A percentile compares a stretch with the other conserved stretches of the same genome.
phyloP scores from a whole-genome alignment of 169 alveolate species.

The Theileria parva region DNA sequence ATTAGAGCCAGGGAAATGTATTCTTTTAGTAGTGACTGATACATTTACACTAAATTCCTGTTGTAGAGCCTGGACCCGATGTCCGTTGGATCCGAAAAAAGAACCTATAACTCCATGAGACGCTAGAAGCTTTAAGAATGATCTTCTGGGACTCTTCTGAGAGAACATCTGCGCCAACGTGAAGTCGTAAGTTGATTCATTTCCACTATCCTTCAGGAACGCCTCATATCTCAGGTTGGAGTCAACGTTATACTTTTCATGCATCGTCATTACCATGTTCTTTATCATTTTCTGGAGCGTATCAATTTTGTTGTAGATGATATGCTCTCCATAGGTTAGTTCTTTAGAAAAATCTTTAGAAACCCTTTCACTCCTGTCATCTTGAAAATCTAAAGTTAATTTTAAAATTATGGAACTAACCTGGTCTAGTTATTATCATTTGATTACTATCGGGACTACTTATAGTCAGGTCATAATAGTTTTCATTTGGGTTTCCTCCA shows the following conservation, averaged over 20 bases:
- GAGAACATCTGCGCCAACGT: slow-evolving; percentile 23
- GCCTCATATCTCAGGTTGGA: not conserved
- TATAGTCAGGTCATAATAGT: not conserved
- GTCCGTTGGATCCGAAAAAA: slow-evolving; percentile 49
- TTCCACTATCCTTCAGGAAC: slow-evolving; percentile 5
- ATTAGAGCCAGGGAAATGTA: slow-evolving; percentile 48
- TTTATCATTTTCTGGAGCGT: slow-evolving; percentile 25
- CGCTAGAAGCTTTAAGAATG: slow-evolving; percentile 33
- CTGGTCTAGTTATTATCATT: not conserved
- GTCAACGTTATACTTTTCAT: slow-evolving; percentile 27
- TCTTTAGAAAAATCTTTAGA: slow-evolving; percentile 9
- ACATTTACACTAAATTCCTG: slow-evolving; percentile 36
- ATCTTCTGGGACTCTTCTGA: slow-evolving; percentile 22
- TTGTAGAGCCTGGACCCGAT: slow-evolving; percentile 43
- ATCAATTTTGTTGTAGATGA: slow-evolving; percentile 31
- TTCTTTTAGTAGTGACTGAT: slow-evolving; percentile 39
- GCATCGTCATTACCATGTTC: slow-evolving; percentile 19
- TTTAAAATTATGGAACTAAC: not conserved
- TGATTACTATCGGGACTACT: not conserved
- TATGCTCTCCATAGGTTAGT: slow-evolving; percentile 32
- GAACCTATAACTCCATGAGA: slow-evolving; percentile 50
- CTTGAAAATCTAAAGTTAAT: not conserved
- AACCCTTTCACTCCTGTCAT: not conserved
- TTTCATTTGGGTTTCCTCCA: not conserved
- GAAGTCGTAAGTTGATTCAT: slow-evolving; percentile 10